Conservation (phyloP, 2,329 filamentous ascomycete species). For the Apiospora rasikravindrae region DNA sequence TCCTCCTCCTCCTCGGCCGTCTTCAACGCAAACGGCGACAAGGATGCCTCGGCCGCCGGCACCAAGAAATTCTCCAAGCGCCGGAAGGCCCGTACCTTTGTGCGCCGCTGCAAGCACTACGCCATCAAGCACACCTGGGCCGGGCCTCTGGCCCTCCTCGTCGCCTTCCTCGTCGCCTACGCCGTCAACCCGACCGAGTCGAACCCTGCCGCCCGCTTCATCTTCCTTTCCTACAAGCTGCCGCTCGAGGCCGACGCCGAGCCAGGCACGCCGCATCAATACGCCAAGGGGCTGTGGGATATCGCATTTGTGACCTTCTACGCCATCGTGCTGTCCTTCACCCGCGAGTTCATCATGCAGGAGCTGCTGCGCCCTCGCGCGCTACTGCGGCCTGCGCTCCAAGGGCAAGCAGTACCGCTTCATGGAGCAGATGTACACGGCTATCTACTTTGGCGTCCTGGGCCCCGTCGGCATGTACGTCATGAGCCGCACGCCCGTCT, state of each 20-base stretch:
- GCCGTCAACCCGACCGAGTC: constrained; percentile 75
- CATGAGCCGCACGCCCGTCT: constrained; percentile 89
- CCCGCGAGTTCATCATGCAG: constrained; percentile 96
- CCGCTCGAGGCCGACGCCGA: constrained; percentile 51
- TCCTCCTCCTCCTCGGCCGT: constrained; percentile 26
- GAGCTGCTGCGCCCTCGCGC: constrained; percentile 79
- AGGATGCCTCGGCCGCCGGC: constrained; percentile 31
- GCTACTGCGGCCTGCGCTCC: constrained; percentile 69
- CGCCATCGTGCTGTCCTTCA: constrained; percentile 87
- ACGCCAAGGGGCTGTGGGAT: constrained; percentile 88
- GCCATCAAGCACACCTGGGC: constrained; percentile 65
- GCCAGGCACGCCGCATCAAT: constrained; percentile 63
- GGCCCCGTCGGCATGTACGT: constrained; percentile 87
- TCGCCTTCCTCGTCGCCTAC: constrained; percentile 70
- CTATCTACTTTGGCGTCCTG: constrained; percentile 84
- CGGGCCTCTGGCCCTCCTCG: constrained; percentile 71
- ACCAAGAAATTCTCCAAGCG: constrained; percentile 57
- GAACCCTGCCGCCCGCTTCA: constrained; percentile 80
- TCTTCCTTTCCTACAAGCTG: constrained; percentile 89
- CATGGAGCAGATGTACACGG: constrained; percentile 96
- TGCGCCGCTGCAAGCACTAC: constrained; percentile 58
- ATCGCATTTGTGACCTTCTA: constrained; percentile 90
- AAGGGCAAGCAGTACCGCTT: constrained; percentile 85
- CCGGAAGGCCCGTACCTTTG: constrained; percentile 58
- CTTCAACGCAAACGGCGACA: constrained; percentile 26